Evolutionary conservation across 1,284 basidiomycete species (phyloP), one percentile per base, ranked within the genome.

Genomic region (Schizophyllum commune): DNA sequence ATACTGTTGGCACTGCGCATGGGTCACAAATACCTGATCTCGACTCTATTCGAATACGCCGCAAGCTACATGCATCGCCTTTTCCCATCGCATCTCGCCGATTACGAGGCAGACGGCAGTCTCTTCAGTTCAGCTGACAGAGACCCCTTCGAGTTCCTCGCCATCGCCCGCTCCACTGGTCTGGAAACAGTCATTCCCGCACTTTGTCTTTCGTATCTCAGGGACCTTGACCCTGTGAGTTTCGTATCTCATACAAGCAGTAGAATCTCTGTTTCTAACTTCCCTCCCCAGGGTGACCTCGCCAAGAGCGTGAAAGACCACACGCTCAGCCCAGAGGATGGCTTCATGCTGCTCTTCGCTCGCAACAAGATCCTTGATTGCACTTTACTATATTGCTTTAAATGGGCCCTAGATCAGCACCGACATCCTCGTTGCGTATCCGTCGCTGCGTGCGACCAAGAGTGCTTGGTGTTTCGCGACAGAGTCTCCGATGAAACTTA

Each of bases 1-100:
- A 51, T 60, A 56, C n/a, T 55, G 32, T 19, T 56, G 22, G 57
- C 55, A 0, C 21, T 62, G 27, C 34, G 61, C 15, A 57, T 62
- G 21, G 57, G 61, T 47, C 55, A 34, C 33, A 62, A 62, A 27
- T 59, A 62, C 27, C 47, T 56, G n/a, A 20, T 59, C 32, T 4
- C 32, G 8, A 11, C 6, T n/a, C 56, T 57, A 22, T 47, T 47
- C 39, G 39, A 47, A 3, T 13, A 47, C 39, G 39, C 4, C 9
- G 39, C 39, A 47, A 4, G 9, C 3, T 8, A 17, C 39, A 47
- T 47, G 39, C 39, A 9, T 9, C 9, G 2, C 2, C 13, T 17
- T 3, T 47, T 4, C 8, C 39, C 39, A 47, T 13, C 39, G 2
- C 3, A 9, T 3, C 39, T 47, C 8, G 17, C 39, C 17, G 8